Evolutionary conservation across 2,329 filamentous ascomycete genomes (phyloP), one percentile per base, ranked within the genome.

Genomic region (Cladosporium sp.): DNA sequence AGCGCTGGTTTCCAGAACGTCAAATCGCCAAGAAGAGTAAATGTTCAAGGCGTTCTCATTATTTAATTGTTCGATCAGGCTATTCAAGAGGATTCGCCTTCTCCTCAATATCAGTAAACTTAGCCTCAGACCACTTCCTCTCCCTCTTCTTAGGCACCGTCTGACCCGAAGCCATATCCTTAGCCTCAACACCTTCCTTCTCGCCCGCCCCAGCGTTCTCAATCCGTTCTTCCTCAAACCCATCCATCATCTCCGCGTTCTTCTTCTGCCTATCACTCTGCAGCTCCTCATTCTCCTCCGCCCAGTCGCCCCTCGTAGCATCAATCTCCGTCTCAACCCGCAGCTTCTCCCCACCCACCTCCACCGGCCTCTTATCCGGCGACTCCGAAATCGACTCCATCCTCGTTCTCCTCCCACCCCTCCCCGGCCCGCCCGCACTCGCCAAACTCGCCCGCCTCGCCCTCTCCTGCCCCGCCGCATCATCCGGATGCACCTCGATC

Each of bases 361-460:
- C 14, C 9, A n/a, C 35, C 41, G 37, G 13, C n/a, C n/a, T 16
- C 14, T 32, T 14, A 11, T 31, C 35, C 16, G 51, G 43, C 19
- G 51, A 42, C 34, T 63, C 61, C 32, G 55, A 63, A 44, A 66
- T 64, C 45, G 59, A 63, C 19, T 62, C 61, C 64, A 67, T 67
- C 18, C 64, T 52, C 41, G 52, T 22, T 19, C 63, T 46, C 19
- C 32, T 35, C 35, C 42, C 19, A 11, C n/a, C 34, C 34, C 34
- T 35, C 34, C 34, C 10, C 34, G 34, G 4, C 10, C 34, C 10
- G 34, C 10, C 34, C 5, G 34, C 10, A 35, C 34, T 35, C 10
- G 34, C 34, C 42, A 46, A 41, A 14, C 43, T 46, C 37, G 49
- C 43, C 14, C 49, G 43, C 8, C 43, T 19, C 34, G 42, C 37